These are phyloP conservation scores for Huntiella bhutanensis DNA, from an alignment of 2,329 filamentous ascomycete genomes.

Conservation along the genomic window DNA sequence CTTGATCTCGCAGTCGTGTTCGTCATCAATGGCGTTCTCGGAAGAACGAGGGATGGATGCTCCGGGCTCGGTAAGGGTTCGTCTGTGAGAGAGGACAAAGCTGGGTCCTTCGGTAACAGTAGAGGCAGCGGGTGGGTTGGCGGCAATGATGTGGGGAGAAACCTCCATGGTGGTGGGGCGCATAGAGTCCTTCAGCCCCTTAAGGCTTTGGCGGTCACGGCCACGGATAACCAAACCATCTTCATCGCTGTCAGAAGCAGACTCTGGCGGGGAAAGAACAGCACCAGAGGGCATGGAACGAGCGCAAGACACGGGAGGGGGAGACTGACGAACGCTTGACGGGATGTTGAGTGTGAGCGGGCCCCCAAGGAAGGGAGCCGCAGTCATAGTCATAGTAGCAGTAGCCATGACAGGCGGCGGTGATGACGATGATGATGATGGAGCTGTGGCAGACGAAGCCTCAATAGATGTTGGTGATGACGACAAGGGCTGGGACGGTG, in stretches of 20 bases:
- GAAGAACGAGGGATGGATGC: constrained; percentile 22
- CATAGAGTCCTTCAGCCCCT: constrained; percentile 65
- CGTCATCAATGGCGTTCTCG: constrained; percentile 36
- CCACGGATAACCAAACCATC: constrained; percentile 38
- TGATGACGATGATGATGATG: constrained; percentile 3
- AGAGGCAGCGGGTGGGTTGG: constrained; percentile 24
- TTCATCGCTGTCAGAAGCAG: constrained; percentile 44
- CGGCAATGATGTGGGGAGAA: constrained; percentile 13
- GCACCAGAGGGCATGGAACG: constrained; percentile 62
- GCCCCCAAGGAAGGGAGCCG: constrained; percentile 6
- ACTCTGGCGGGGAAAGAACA: constrained; percentile 82
- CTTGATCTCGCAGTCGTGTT: constrained; percentile 38
- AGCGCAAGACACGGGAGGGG: constrained; percentile 57
- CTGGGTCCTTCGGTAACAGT: constrained; percentile 22
- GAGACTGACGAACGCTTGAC: constrained; percentile 60
- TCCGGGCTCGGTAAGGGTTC: constrained; percentile 36
- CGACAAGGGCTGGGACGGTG: not conserved
- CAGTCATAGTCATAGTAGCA: constrained; percentile 9
- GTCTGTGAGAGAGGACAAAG: constrained; percentile 22
- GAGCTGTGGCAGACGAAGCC: constrained; percentile 3
- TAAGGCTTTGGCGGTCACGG: constrained; percentile 32
- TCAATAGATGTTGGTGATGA: constrained; percentile 6
- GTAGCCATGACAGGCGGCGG: constrained; percentile 8
- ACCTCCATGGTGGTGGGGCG: constrained; percentile 25
- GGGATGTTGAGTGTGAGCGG: constrained; percentile 23